Evolutionary conservation across 805 yeast species (phyloP).

Genomic region (Myxozyma neotropica): DNA sequence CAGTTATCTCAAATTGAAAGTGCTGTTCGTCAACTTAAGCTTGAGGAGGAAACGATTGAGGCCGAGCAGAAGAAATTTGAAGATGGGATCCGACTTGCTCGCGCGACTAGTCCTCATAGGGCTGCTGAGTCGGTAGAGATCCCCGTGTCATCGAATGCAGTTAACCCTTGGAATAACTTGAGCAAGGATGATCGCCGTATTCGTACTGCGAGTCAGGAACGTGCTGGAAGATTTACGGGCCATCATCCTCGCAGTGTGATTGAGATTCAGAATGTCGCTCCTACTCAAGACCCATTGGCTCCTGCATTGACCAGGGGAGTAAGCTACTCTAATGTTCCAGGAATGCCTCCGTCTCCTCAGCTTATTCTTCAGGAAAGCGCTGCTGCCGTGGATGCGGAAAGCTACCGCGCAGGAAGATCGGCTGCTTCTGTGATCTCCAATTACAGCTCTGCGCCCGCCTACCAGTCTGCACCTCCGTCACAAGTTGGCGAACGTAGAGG

Average conservation of each 20-base stretch:
- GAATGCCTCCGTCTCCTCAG: slow-evolving; percentile 28
- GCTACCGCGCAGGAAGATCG: not conserved
- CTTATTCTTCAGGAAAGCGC: slow-evolving; percentile 12
- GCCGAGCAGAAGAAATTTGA: slow-evolving; percentile 1
- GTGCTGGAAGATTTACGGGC: slow-evolving; percentile 7
- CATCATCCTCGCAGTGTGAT: slow-evolving; percentile 17
- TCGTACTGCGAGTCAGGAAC: slow-evolving; percentile 16
- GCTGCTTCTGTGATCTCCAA: slow-evolving; percentile 5
- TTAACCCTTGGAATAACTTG: slow-evolving; percentile 17
- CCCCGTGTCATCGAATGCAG: not conserved
- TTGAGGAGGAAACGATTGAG: slow-evolving; percentile 18
- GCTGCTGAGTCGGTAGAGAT: not conserved
- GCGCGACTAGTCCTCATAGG: slow-evolving; percentile 5
- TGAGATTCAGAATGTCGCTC: slow-evolving; percentile 23
- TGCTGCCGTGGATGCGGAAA: not conserved
- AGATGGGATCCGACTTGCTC: slow-evolving; percentile 9
- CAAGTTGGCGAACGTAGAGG: slow-evolving; percentile 1
- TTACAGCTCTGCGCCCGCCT: slow-evolving; percentile 11
- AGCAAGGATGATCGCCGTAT: slow-evolving; percentile 7
- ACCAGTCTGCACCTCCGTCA: slow-evolving; percentile 14
- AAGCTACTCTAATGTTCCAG: slow-evolving; percentile 18
- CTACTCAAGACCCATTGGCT: slow-evolving; percentile 24
- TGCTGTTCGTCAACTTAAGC: slow-evolving; percentile 16
- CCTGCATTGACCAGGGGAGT: slow-evolving; percentile 4
- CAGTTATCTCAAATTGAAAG: not conserved